Base-by-base conservation (phyloP, 352 stramenopile species). In the Pythium myriotylum region DNA sequence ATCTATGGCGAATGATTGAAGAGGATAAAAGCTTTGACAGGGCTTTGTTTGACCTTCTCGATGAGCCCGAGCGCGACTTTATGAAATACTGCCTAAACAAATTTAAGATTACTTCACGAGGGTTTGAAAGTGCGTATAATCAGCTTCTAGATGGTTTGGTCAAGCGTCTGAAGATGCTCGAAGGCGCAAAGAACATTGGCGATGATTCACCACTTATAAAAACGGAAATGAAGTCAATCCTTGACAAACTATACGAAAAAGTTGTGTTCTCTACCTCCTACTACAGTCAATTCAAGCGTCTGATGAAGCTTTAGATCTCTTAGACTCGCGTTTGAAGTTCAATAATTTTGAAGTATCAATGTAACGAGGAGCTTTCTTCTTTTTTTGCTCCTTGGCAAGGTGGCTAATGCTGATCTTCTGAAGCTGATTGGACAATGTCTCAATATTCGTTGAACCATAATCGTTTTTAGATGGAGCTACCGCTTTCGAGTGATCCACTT, bases 51-150 rank as follows among this genome's bases (percentile, higher is more conserved):
- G 32, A 59, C 35, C 50, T 22, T 40, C 27, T 66, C 5, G 58
- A 66, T 19, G 58, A 66, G 51, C n/a, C 1, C 4, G 58, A 66
- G 58, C 58, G 58, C 2, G 58, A 59, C 26, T 66, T 66, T 37
- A 66, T 66, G 58, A 55, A 32, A 39, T 66, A 66, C 48, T 41
- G 24, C 24, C 23, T 66, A 2, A 59, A 54, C 27, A 59, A 59
- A 49, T 66, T 48, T 41, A 66, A 66, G 26, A 66, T 66, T 41
- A 50, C 22, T 26, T 66, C 58, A 49, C 27, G 58, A 37, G 48
- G 26, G 40, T 66, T 66, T 66, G 50, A 59, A 23, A 53, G 35
- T 37, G 48, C 58, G 40, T 66, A 66, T 48, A 66, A 66, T 45
- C 12, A 49, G 20, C n/a, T 59, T 19, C 43, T 66, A 37, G 58